phyloP scores from a whole-genome alignment of 176 grass and related monocot species.

The Zizania latifolia region DNA sequence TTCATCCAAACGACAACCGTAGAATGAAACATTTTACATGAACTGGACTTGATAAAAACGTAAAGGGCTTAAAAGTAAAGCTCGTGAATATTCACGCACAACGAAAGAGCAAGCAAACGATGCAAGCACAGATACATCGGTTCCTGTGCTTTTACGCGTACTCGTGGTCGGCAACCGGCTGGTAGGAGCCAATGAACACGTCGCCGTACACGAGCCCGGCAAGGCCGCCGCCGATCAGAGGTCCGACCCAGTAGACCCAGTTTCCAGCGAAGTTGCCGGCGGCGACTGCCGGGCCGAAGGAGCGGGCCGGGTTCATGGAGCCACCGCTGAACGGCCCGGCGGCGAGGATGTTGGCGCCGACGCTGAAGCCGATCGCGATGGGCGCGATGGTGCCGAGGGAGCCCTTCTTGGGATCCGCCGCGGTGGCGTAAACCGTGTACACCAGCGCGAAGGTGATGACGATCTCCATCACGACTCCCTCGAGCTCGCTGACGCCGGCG shows the following conservation, averaged over 20 bases:
- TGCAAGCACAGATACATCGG: not conserved
- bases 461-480: conserved; percentile 75
- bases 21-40: conserved; percentile 11
- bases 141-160: conserved; percentile 38
- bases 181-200: conserved; percentile 78
- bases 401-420: conserved; percentile 81
- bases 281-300: conserved; percentile 67
- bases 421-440: conserved; percentile 92
- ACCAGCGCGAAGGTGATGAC: conserved; percentile 84
- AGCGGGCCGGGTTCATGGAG: conserved; percentile 90
- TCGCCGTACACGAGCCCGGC: conserved; percentile 72
- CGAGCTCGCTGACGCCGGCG: conserved; percentile 56
- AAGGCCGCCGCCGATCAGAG: conserved; percentile 70
- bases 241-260: conserved; percentile 96
- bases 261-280: conserved; percentile 77
- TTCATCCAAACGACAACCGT: not conserved
- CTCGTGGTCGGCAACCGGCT: conserved; percentile 51
- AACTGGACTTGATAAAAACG: not conserved
- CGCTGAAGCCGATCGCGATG: conserved; percentile 88
- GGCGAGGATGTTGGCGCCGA: conserved; percentile 83
- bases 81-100: not conserved
- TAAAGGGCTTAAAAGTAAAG: not conserved
- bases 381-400: conserved; percentile 72
- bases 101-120: conserved; percentile 18
- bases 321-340: conserved; percentile 80